Percentiles rank a stretch among this genome's conserved stretches.
phyloP scores from a whole-genome alignment of 202 grass and related monocot genomes.

The Miscanthus sacchariflorus region DNA sequence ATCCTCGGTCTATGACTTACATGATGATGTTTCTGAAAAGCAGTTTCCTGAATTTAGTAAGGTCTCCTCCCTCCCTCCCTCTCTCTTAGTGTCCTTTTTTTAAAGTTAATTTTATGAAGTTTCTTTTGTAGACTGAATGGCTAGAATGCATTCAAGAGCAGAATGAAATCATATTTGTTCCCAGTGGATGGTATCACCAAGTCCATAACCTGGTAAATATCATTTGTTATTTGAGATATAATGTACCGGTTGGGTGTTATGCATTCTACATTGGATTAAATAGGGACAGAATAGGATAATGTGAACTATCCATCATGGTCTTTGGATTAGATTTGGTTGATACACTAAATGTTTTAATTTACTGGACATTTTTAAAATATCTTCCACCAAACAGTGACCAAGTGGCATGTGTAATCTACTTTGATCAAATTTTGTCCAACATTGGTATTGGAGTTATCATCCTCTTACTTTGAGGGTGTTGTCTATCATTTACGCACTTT shows the following conservation, averaged over 20 bases:
- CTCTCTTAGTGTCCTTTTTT: conserved; percentile 23
- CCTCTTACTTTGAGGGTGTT: conserved; percentile 22
- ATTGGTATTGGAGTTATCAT: conserved; percentile 1
- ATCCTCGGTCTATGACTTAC: conserved; percentile 75
- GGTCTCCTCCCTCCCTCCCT: conserved; percentile 33
- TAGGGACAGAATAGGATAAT: not conserved
- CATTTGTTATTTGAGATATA: conserved; percentile 27
- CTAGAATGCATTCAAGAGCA: conserved; percentile 86
- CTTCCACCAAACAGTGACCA: conserved; percentile 21
- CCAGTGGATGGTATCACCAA: conserved; percentile 99
- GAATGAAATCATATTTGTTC: conserved; percentile 96
- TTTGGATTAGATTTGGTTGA: conserved; percentile 30
- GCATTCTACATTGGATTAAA: conserved; percentile 16
- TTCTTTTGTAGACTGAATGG: conserved; percentile 78
- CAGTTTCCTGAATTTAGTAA: conserved; percentile 83
- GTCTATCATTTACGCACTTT: not conserved
- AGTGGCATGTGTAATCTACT: conserved; percentile 7
- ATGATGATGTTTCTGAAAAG: conserved; percentile 76
- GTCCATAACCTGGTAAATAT: conserved; percentile 91
- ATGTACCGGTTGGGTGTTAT: conserved; percentile 1
- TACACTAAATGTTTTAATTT: conserved; percentile 23
- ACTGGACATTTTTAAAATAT: not conserved
- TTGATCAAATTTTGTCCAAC: conserved; percentile 21
- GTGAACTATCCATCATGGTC: not conserved
- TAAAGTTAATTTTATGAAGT: not conserved